Evolutionary conservation across 805 yeast genomes (phyloP), one percentile per base, ranked within the genome.

Genomic region (Candida silvatica): DNA sequence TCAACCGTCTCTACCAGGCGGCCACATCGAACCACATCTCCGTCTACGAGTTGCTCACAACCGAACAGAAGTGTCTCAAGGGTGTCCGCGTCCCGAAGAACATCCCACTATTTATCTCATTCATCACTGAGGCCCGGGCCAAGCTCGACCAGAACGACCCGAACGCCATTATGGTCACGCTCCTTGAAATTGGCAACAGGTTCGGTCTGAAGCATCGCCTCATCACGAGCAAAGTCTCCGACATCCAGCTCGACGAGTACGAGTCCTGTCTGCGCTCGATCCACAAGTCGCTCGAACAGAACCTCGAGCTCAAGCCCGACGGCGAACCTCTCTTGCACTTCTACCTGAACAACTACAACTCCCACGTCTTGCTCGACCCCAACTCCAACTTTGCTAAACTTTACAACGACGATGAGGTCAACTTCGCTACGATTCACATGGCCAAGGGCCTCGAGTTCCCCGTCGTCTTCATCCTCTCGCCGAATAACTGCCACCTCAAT

Each of bases 371-470:
- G 3, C 17, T 41, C 26, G 34, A 42, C 17, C 45, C 49, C 12
- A 41, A 39, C 23, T 22, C 43, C 9, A 41, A 41, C 20, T 34
- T 52, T 34, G 41, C 66, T 45, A 23, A 45, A 37, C 16, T 45
- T 31, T 30, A 51, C 42, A 29, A 49, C 35, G 40, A 58, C 39
- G 40, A 52, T 27, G 50, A 63, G 14, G 58, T 80, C 5, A 74
- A 73, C 34, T 44, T 80, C 1, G 74, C 86, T 0, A 82, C 90
- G 0, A 70, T 82, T 2, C 90, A 82, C 52, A 65, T 83, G 0
- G 75, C 88, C 1, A 82, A 82, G 45, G 90, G 92, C 0, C 52
- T 80, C 4, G 87, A 81, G 41, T 80, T 74, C 45, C 86, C 87
- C 0, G 62, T 79, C 9, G 85, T 78, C 2, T 80, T 80, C 51